phyloP scores from a whole-genome alignment of 2,329 filamentous ascomycete species.

The Fusarium camptoceras region DNA sequence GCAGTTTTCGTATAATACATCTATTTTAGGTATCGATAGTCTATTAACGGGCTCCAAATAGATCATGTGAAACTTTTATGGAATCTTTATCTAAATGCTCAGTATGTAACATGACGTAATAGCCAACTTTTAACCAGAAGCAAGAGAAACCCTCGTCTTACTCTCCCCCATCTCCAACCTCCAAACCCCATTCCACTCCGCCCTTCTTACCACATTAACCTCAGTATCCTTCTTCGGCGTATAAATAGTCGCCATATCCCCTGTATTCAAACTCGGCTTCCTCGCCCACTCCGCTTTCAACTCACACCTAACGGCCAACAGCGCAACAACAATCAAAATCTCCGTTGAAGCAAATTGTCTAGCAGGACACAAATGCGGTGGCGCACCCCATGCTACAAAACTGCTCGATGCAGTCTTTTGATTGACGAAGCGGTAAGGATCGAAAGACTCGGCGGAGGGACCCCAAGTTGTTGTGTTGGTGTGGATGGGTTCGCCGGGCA shows the following conservation, averaged over 20 bases:
- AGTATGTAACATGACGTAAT: neutral
- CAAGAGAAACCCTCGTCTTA: conserved; percentile 40
- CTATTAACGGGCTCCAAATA: no score
- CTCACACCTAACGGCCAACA: conserved; percentile 16
- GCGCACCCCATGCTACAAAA: conserved; percentile 48
- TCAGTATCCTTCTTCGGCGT: conserved; percentile 30
- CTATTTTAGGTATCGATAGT: neutral
- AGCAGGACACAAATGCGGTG: conserved; percentile 48
- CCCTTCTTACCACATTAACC: conserved; percentile 18
- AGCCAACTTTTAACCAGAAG: conserved; percentile 41
- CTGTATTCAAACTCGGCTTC: conserved; percentile 5
- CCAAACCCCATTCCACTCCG: conserved; percentile 35
- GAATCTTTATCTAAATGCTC: neutral
- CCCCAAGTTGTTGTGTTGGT: conserved; percentile 51
- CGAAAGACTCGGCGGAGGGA: conserved; percentile 39
- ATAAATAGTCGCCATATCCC: conserved; percentile 23
- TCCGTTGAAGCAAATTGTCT: conserved; percentile 48
- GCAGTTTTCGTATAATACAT: neutral
- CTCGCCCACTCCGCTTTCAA: conserved; percentile 19
- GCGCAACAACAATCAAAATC: conserved; percentile 41
- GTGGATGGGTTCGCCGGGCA: conserved; percentile 51
- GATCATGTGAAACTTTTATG: neutral
- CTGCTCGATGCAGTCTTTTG: conserved; percentile 47
- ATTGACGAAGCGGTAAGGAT: conserved; percentile 27
- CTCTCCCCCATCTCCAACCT: conserved; percentile 43